Evolutionary conservation across 1,139 yeast genomes (phyloP).

Genomic region (Taiozyma sp.): DNA sequence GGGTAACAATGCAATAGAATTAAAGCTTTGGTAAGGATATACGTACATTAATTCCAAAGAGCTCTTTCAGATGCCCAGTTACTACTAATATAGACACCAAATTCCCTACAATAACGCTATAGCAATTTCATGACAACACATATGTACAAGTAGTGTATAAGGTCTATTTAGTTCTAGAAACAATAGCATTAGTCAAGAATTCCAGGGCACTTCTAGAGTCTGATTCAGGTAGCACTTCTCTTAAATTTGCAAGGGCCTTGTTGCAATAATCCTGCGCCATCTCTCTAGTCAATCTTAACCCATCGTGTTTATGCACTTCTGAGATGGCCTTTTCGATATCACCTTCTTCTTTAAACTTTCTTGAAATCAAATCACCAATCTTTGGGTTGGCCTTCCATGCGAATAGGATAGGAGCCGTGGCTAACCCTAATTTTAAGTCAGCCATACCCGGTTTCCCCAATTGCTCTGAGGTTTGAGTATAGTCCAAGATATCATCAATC

Average conservation of each 20-base stretch:
- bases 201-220: constrained; percentile 88
- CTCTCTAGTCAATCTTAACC: constrained; percentile 68
- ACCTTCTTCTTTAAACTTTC: constrained; percentile 77
- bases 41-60: too few species aligned
- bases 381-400: constrained; percentile 92
- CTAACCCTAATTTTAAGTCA: constrained; percentile 86
- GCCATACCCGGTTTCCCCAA: constrained; percentile 97
- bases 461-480: constrained; percentile 74
- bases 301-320: constrained; percentile 66
- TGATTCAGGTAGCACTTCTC: constrained; percentile 69
- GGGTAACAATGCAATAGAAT: too few species aligned
- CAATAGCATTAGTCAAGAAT: constrained; percentile 73
- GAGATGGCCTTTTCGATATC: constrained; percentile 77
- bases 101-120: too few species aligned
- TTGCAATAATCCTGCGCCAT: constrained; percentile 77
- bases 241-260: constrained; percentile 66
- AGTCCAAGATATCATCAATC: constrained; percentile 94
- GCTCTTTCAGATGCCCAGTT: too few species aligned
- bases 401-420: constrained; percentile 92
- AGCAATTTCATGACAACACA: background rate
- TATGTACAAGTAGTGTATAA: background rate
- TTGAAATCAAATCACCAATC: constrained; percentile 73
- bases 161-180: constrained; percentile 64
- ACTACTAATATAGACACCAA: too few species aligned
- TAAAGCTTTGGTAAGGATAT: too few species aligned